Evolutionary conservation across 1,284 basidiomycete species (phyloP), one percentile per base, ranked within the genome.

Genomic region (Cutaneotrichosporon cavernicola): DNA sequence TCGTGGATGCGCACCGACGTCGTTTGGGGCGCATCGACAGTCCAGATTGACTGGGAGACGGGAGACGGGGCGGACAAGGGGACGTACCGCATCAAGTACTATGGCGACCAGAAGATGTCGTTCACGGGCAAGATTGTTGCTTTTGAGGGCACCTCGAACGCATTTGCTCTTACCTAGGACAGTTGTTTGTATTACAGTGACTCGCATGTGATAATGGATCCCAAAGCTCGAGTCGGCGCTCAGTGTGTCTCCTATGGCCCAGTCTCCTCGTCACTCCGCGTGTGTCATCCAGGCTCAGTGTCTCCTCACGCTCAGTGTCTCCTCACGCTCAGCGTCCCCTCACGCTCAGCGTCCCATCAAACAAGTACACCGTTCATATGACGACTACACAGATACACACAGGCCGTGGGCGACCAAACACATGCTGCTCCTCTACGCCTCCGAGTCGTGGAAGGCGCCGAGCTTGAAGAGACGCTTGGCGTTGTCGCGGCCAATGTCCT

Each of bases 381-480:
- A 46, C n/a, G 43, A 46, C 16, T 46, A 46, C 6, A 18, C 18
- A n/a, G 5, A 46, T 46, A 46, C 43, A 46, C 43, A 46, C 43
- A 7, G 18, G 40, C 40, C 40, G 40, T 16, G 40, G 40, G 2
- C 5, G 40, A 43, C 40, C 43, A 18, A n/a, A 46, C 43, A 16
- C 18, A n/a, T n/a, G 43, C 43, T 46, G 9, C 43, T n/a, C 43
- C 4, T 31, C 47, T 52, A 61, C 10, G 63, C 61, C 31, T 68
- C 61, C 6, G 43, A 65, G 66, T 68, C 66, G 62, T 68, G 59
- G 53, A 63, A 68, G 51, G 63, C 47, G 61, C 64, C 64, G 22
- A 68, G 66, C 64, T 65, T 68, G 65, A 69, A 69, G 38, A 69
- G 65, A 30, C 56, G 58, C 65, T 69, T 69, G 57, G 68, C 68